Evolutionary conservation across 2,329 filamentous ascomycete species (phyloP).

Genomic region (Fusarium nisikadoi): DNA sequence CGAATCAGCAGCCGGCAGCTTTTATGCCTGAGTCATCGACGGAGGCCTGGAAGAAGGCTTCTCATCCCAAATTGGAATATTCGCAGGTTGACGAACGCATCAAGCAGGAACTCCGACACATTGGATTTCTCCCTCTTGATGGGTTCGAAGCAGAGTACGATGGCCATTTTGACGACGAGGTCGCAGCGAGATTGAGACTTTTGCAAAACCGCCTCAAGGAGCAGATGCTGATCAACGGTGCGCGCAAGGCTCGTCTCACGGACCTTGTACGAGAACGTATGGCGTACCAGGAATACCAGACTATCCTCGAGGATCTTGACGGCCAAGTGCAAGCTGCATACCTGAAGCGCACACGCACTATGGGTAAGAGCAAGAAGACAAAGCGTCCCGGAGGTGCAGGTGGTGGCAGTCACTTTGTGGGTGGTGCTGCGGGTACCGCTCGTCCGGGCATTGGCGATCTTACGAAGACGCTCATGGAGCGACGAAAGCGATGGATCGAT

Average conservation of each 20-base stretch:
- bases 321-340: slow-evolving; percentile 94
- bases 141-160: slow-evolving; percentile 79
- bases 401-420: slow-evolving; percentile 73
- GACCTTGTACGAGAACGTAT: slow-evolving; percentile 92
- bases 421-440: slow-evolving; percentile 70
- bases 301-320: slow-evolving; percentile 96
- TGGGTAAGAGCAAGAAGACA: slow-evolving; percentile 94
- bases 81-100: slow-evolving; percentile 88
- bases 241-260: slow-evolving; percentile 85
- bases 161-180: slow-evolving; percentile 91
- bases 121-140: slow-evolving; percentile 83
- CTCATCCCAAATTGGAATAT: slow-evolving; percentile 82
- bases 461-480: slow-evolving; percentile 91
- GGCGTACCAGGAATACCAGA: slow-evolving; percentile 96
- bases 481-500: slow-evolving; percentile 87
- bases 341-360: slow-evolving; percentile 91
- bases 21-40: slow-evolving; percentile 81
- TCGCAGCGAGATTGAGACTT: slow-evolving; percentile 87
- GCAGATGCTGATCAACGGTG: slow-evolving; percentile 87
- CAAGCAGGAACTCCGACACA: slow-evolving; percentile 89
- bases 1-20: slow-evolving; percentile 73
- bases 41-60: slow-evolving; percentile 82
- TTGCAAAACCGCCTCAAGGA: slow-evolving; percentile 85
- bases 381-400: slow-evolving; percentile 81
- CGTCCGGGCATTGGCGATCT: slow-evolving; percentile 89